These are phyloP conservation scores for Hemisphaericaspora nanyangensis DNA, from an alignment of 805 yeast species.

Conservation along the genomic window DNA sequence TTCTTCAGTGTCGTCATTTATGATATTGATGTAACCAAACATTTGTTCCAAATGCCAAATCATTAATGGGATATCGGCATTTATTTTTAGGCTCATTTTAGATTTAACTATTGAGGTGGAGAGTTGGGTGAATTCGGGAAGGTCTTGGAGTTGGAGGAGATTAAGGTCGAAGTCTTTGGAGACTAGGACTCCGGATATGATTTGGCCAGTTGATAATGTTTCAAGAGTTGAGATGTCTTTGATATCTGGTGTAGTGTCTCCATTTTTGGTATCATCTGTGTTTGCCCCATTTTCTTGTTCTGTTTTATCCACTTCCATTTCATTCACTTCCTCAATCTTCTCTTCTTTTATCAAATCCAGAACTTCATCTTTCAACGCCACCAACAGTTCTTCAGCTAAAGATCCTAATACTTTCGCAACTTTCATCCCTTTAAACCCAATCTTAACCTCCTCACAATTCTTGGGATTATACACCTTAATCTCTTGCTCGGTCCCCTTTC, in stretches of 20 bases:
- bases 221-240: no score
- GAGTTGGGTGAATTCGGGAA: constrained; percentile 83
- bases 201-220: constrained; percentile 21
- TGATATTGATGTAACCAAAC: constrained; percentile 80
- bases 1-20: constrained; percentile 49
- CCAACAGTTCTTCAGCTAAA: constrained; percentile 44
- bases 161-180: constrained; percentile 88
- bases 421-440: constrained; percentile 79
- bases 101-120: constrained; percentile 84
- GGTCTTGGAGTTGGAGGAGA: constrained; percentile 77
- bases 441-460: constrained; percentile 74
- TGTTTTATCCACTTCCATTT: constrained; percentile 8
- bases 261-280: constrained; percentile 2
- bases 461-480: constrained; percentile 89
- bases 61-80: constrained; percentile 76
- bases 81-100: constrained; percentile 70
- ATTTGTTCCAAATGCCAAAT: constrained; percentile 90
- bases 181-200: constrained; percentile 78
- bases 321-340: constrained; percentile 30
- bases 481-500: constrained; percentile 84
- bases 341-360: constrained; percentile 54
- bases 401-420: constrained; percentile 69
- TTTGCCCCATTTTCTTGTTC: constrained; percentile 7
- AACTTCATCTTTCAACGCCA: constrained; percentile 43
- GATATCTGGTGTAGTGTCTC: no score